A percentile compares a stretch with the other conserved stretches of the same genome.
Conservation (phyloP, 2,329 filamentous ascomycete species). For the Trichoderma guizhouense region DNA sequence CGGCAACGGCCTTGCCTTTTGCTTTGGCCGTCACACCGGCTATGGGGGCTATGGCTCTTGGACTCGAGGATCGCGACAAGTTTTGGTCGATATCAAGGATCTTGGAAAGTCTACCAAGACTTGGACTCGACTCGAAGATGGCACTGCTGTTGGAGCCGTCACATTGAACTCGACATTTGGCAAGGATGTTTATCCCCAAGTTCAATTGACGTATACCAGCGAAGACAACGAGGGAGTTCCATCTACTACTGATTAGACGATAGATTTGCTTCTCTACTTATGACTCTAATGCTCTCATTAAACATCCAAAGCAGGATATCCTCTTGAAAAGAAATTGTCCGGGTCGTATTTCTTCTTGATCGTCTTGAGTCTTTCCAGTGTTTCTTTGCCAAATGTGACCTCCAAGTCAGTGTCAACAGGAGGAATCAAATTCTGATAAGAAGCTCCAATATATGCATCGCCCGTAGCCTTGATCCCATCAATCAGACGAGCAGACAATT, state of each 20-base stretch:
- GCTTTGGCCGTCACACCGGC: neutral
- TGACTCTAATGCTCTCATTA: neutral
- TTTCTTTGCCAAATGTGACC: neutral
- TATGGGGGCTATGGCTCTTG: neutral
- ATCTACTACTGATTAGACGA: neutral
- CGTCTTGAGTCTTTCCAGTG: neutral
- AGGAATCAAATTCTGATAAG: neutral
- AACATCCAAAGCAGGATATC: neutral
- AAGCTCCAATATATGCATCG: neutral
- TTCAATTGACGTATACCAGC: neutral
- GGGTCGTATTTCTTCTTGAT: constrained; percentile 6
- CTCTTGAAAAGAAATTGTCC: constrained; percentile 8
- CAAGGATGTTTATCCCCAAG: neutral
- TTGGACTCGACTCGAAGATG: neutral
- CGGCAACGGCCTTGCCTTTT: neutral
- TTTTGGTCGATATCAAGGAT: neutral
- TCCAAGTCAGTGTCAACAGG: neutral
- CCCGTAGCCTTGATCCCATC: neutral
- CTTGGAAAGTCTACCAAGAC: neutral
- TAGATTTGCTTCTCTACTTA: neutral
- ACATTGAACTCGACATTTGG: neutral
- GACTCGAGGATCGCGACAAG: neutral
- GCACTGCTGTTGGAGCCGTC: neutral
- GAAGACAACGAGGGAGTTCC: neutral
- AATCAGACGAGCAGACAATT: neutral